phyloP scores from a whole-genome alignment of 108 stramenopile species.

The Conticribra weissflogii region DNA sequence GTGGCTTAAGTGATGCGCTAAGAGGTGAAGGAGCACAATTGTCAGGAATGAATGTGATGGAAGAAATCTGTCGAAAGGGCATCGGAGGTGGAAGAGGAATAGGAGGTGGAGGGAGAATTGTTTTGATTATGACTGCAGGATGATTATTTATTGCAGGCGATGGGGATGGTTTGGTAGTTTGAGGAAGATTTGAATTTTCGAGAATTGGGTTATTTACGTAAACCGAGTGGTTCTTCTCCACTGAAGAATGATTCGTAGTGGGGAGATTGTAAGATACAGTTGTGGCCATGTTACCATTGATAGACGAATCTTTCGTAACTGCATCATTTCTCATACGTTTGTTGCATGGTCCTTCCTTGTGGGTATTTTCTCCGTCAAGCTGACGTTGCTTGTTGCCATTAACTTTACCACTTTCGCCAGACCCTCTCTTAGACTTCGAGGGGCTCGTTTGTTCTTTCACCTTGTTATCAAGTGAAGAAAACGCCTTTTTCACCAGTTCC shows the following conservation, averaged over 20 bases:
- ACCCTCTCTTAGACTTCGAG: not conserved
- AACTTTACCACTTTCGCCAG: not conserved
- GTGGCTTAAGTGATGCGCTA: conserved; percentile 22
- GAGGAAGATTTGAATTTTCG: no score
- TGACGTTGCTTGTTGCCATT: not conserved
- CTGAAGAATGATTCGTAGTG: not conserved
- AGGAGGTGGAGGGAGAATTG: conserved; percentile 22
- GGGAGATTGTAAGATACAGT: conserved; percentile 31
- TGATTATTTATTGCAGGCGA: conserved; percentile 13
- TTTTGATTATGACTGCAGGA: conserved; percentile 11
- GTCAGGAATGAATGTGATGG: conserved; percentile 21
- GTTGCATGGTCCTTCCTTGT: not conserved
- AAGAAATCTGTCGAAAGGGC: conserved; percentile 23
- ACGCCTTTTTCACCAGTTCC: not conserved
- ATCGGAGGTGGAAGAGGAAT: conserved; percentile 18
- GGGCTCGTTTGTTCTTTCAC: not conserved
- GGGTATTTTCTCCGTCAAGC: not conserved
- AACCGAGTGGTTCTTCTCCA: no score
- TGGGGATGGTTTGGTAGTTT: not conserved
- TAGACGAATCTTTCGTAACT: no score
- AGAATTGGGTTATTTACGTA: no score
- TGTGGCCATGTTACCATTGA: no score
- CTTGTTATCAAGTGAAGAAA: not conserved
- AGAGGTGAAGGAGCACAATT: conserved; percentile 1
- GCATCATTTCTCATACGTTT: not conserved